A percentile compares a stretch with the other conserved stretches of the same genome.
Evolutionary conservation across 202 grass and related monocot genomes (phyloP).

Genomic region (Eragrostis tef): DNA sequence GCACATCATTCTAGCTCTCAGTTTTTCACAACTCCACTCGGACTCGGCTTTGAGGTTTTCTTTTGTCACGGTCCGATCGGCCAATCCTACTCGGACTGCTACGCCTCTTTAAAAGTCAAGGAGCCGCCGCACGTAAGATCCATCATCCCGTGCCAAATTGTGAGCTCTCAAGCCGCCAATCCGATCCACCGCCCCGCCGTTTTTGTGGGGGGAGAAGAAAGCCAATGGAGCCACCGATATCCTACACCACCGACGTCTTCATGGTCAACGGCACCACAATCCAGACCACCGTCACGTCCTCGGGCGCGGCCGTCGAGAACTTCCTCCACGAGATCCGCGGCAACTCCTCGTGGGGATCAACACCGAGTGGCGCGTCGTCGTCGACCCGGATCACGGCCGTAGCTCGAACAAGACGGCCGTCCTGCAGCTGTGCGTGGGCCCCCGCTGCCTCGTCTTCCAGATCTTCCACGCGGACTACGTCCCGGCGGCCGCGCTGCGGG

Average conservation of each 20-base stretch:
- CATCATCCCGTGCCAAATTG: no score
- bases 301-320: background rate
- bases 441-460: conserved; percentile 70
- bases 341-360: conserved; percentile 16
- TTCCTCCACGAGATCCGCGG: background rate
- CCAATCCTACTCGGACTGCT: no score
- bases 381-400: no score
- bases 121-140: no score
- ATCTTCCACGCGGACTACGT: conserved; percentile 43
- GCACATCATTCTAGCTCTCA: no score
- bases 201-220: background rate
- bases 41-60: no score
- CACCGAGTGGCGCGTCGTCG: conserved; percentile 2
- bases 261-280: background rate
- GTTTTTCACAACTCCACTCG: no score
- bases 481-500: background rate
- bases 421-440: conserved; percentile 69
- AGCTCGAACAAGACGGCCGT: conserved; percentile 31
- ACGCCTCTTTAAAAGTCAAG: no score
- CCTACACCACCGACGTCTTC: background rate
- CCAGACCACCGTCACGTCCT: background rate
- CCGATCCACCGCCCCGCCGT: no score
- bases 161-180: no score
- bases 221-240: background rate
- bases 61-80: no score